Evolutionary conservation across 108 stramenopile genomes (phyloP).

Genomic region (Mayamaea pseudoterrestris): DNA sequence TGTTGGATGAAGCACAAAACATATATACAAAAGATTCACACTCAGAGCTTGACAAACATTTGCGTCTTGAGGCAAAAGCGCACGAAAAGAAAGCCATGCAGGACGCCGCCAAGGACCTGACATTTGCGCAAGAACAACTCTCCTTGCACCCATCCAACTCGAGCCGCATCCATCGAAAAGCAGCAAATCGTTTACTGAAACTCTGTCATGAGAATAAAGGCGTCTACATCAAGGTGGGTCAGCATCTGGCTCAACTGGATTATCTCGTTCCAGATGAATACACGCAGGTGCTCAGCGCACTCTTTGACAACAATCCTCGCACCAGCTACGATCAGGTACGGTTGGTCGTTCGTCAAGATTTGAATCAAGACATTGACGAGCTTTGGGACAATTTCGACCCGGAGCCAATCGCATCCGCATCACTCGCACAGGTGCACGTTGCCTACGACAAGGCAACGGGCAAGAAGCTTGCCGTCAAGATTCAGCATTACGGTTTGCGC

Average conservation of each 20-base stretch:
- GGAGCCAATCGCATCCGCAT: conserved; percentile 84
- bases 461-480: conserved; percentile 77
- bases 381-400: conserved; percentile 69
- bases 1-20: conserved; percentile 49
- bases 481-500: conserved; percentile 83
- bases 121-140: conserved; percentile 33
- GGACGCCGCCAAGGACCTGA: conserved; percentile 36
- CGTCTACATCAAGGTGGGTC: conserved; percentile 83
- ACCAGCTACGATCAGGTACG: conserved; percentile 31
- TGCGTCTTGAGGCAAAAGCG: conserved; percentile 12
- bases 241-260: conserved; percentile 87
- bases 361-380: conserved; percentile 58
- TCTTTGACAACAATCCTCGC: conserved; percentile 73
- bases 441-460: conserved; percentile 57
- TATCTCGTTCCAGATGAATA: conserved; percentile 82
- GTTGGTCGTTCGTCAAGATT: conserved; percentile 65
- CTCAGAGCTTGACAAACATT: background rate
- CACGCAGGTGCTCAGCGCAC: conserved; percentile 49
- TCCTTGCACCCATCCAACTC: background rate
- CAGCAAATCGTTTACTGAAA: conserved; percentile 59
- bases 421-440: conserved; percentile 85
- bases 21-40: conserved; percentile 25
- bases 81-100: conserved; percentile 45
- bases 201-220: conserved; percentile 80
- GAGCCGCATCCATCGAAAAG: conserved; percentile 26